A percentile compares a stretch with the other conserved stretches of the same genome.
phyloP scores from a whole-genome alignment of 2,329 filamentous ascomycete genomes.

The Aureobasidium sp. region DNA sequence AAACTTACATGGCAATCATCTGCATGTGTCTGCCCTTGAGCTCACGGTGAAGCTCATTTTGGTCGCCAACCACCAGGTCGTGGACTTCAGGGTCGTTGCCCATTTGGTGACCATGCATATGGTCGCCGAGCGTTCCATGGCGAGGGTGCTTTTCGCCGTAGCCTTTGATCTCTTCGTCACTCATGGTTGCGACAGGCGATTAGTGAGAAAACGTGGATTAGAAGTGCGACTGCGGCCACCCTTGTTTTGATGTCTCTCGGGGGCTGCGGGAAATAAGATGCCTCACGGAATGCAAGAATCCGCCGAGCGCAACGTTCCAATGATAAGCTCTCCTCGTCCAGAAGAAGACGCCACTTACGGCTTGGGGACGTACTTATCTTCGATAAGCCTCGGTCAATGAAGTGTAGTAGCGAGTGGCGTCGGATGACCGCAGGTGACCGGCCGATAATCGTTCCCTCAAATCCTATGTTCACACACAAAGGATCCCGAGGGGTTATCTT shows the following conservation, averaged over 20 bases:
- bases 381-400: not conserved
- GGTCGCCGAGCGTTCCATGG: not conserved
- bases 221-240: not conserved
- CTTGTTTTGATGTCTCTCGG: not conserved
- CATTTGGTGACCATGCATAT: not conserved
- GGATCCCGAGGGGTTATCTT: not conserved
- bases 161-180: not conserved
- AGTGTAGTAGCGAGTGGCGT: too few relatives aligned
- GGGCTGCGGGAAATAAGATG: not conserved
- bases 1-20: conserved; percentile 24
- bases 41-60: not conserved
- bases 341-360: not conserved
- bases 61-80: not conserved
- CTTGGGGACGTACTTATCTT: not conserved
- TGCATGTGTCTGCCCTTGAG: conserved; percentile 23
- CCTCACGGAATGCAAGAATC: not conserved
- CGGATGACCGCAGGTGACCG: too few relatives aligned
- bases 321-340: not conserved
- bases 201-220: not conserved
- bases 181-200: not conserved
- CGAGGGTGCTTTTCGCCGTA: not conserved
- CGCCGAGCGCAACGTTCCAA: not conserved
- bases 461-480: not conserved
- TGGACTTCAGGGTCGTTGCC: not conserved
- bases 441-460: not conserved